phyloP scores from a whole-genome alignment of 1,284 basidiomycete species.

The Veloboletus limbatus region DNA sequence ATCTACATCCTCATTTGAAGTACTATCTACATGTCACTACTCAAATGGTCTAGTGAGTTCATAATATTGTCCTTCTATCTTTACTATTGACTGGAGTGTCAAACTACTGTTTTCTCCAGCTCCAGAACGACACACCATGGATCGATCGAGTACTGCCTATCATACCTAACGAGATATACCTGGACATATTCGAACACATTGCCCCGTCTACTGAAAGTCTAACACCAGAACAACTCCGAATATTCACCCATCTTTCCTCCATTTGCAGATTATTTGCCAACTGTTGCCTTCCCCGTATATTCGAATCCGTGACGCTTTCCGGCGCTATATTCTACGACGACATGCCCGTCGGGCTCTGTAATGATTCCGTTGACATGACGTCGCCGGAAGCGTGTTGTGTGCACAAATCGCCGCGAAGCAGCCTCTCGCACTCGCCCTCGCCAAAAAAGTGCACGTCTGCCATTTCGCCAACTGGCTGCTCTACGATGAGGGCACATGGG shows the following conservation, averaged over 20 bases:
- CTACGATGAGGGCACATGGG: not conserved
- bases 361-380: not conserved
- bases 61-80: not conserved
- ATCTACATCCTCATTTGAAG: too few relatives aligned
- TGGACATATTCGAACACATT: slow-evolving; percentile 36
- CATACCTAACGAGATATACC: slow-evolving; percentile 38
- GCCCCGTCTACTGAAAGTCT: too few relatives aligned
- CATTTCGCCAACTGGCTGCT: slow-evolving; percentile 1
- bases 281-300: slow-evolving; percentile 37
- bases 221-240: slow-evolving; percentile 14
- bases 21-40: too few relatives aligned
- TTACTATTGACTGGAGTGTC: not conserved
- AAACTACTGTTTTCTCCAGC: slow-evolving; percentile 10
- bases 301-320: slow-evolving; percentile 31
- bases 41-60: slow-evolving; percentile 17
- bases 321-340: too few relatives aligned
- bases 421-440: slow-evolving; percentile 20
- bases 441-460: slow-evolving; percentile 15
- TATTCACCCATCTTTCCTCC: slow-evolving; percentile 34
- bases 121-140: slow-evolving; percentile 14
- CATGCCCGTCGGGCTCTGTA: too few relatives aligned
- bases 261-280: slow-evolving; percentile 45
- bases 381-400: slow-evolving; percentile 8
- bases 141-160: slow-evolving; percentile 7
- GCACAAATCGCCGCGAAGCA: slow-evolving; percentile 12